Base-by-base conservation (phyloP, 2,329 filamentous ascomycete genomes). In the Keithomyces neogunnii region DNA sequence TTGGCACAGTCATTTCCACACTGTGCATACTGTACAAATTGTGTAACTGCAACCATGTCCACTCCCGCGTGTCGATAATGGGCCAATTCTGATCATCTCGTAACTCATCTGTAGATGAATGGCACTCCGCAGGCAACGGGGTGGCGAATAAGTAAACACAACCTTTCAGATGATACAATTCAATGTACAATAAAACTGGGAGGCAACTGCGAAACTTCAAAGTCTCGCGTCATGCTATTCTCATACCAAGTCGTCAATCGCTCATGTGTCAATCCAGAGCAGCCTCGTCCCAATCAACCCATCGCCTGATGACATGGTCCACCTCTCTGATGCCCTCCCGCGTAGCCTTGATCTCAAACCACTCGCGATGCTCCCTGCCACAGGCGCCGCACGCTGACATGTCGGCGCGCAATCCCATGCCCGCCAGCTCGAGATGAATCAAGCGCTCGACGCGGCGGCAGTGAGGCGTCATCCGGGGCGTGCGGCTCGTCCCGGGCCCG, bases 281-380 rank as follows among this genome's bases (percentile, higher is more conserved):
- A n/a, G 48, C 67, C 67, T 88, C 86, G 50, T 86, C 88, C 89
- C 91, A 97, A 9, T 80, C 80, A 7, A 91, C 84, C 93, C 93
- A 99, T 57, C 89, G 73, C 62, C 84, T 81, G 40, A 96, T 84
- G 53, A 90, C 81, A 57, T 87, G 74, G 56, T 81, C 73, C 72
- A 81, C 73, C 71, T 79, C 76, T 54, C 76, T 80, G 3, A 97
- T 76, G 0, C 85, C 88, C 31, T 84, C 77, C 56, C 84, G 79
- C 28, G 74, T 84, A 0, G 88, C 88, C 55, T 88, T 82, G 1
- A 96, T 84, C 69, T 95, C 88, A 65, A 99, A 99, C 92, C 92
- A 99, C 71, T 99, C 93, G 49, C 85, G 76, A 67, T 99, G 93
- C 60, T 89, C 85, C 62, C 84, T 84, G 2, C 90, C 90, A 63